phyloP scores from a whole-genome alignment of 2,329 filamentous ascomycete species.

The Botrytis aclada region DNA sequence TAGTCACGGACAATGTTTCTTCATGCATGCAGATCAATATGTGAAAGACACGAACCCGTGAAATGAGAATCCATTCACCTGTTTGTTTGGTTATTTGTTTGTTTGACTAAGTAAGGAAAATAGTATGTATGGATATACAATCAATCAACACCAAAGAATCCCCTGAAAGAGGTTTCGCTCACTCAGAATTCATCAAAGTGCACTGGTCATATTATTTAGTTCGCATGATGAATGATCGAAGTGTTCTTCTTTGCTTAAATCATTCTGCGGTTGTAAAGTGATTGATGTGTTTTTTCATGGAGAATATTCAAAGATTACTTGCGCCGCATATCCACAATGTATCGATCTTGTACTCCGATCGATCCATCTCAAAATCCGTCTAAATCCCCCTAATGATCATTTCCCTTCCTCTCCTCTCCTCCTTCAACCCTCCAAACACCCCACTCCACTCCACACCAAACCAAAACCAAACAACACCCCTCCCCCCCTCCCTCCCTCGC shows the following conservation, averaged over 20 bases:
- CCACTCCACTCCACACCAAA: too few species aligned
- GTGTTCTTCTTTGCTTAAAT: not conserved
- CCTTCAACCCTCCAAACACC: not conserved
- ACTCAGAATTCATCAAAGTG: not conserved
- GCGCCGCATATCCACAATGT: not conserved
- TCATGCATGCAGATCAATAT: not conserved
- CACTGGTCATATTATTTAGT: not conserved
- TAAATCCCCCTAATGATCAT: not conserved
- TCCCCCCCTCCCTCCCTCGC: fast-evolving
- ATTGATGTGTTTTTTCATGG: not conserved
- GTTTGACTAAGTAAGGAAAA: not conserved
- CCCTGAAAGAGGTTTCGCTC: not conserved
- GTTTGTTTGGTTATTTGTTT: not conserved
- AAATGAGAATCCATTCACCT: not conserved
- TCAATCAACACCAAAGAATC: not conserved
- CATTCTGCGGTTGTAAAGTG: not conserved
- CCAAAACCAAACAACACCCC: too few species aligned
- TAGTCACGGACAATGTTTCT: not conserved
- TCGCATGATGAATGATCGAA: not conserved
- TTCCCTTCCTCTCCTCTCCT: too few species aligned
- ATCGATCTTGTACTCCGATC: too few species aligned
- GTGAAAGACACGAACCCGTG: not conserved
- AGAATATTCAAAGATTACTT: not conserved
- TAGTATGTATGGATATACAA: not conserved
- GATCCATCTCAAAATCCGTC: not conserved